Percentiles rank a stretch among this genome's conserved stretches.
Conservation (phyloP, 2,329 filamentous ascomycete genomes). For the Cladosporium halotolerans region DNA sequence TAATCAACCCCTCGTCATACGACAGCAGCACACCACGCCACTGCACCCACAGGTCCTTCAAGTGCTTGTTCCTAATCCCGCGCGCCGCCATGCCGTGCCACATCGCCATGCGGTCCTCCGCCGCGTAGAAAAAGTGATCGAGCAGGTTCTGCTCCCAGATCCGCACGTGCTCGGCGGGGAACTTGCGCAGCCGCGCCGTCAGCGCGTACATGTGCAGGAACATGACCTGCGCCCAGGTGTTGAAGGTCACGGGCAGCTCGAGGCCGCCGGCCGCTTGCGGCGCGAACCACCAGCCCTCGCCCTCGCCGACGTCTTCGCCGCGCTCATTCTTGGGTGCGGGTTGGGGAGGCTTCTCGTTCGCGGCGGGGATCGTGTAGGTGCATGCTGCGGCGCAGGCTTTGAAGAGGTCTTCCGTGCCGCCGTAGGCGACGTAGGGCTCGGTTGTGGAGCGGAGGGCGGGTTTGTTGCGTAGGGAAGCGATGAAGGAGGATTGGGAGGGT, state of each 20-base stretch:
- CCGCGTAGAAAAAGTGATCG: constrained; percentile 91
- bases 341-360: constrained; percentile 54
- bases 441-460: constrained; percentile 36
- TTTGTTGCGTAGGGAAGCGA: constrained; percentile 18
- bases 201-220: constrained; percentile 95
- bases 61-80: constrained; percentile 52
- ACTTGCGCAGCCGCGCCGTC: constrained; percentile 72
- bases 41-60: constrained; percentile 86
- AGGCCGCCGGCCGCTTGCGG: constrained; percentile 41
- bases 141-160: constrained; percentile 85
- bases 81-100: constrained; percentile 62
- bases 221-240: constrained; percentile 90
- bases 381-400: constrained; percentile 67
- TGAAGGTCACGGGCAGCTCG: constrained; percentile 77
- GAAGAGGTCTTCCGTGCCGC: constrained; percentile 71
- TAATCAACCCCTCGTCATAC: constrained; percentile 74
- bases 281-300: constrained; percentile 73
- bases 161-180: constrained; percentile 62
- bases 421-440: constrained; percentile 72
- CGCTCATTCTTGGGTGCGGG: constrained; percentile 65
- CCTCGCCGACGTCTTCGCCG: constrained; percentile 75
- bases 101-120: constrained; percentile 75
- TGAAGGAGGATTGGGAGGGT: constrained; percentile 15
- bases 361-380: constrained; percentile 68
- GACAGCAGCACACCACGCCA: constrained; percentile 83